phyloP scores from a whole-genome alignment of 1,139 yeast genomes.

The Eremothecium gossypii region DNA sequence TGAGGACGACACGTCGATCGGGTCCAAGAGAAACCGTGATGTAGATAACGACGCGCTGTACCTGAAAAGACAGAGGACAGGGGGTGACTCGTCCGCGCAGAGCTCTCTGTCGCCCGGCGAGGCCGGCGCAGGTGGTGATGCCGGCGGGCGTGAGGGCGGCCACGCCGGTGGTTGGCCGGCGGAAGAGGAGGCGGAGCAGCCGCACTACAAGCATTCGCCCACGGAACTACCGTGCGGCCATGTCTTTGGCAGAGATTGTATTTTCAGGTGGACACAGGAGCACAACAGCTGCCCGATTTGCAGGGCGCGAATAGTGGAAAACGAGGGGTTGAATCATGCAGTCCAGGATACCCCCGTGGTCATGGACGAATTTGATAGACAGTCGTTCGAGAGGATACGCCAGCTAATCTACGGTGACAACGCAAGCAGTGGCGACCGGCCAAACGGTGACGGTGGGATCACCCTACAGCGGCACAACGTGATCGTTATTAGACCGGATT shows the following conservation, averaged over 20 bases:
- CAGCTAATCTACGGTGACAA: constrained; percentile 8
- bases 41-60: constrained; percentile 19
- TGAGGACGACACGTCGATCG: constrained; percentile 20
- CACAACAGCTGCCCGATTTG: constrained; percentile 77
- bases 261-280: constrained; percentile 63
- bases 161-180: background rate
- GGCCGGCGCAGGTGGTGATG: background rate
- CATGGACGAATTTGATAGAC: constrained; percentile 5
- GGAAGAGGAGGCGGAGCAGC: constrained; percentile 11
- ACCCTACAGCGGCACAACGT: constrained; percentile 5
- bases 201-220: constrained; percentile 49
- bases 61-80: background rate
- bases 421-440: background rate
- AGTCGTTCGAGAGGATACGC: constrained; percentile 11
- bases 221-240: constrained; percentile 75
- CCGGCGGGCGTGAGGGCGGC: background rate
- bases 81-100: background rate
- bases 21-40: constrained; percentile 15
- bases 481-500: constrained; percentile 3
- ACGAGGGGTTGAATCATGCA: constrained; percentile 8
- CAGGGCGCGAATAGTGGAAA: constrained; percentile 40
- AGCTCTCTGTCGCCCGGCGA: background rate
- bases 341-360: constrained; percentile 3
- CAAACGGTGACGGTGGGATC: constrained; percentile 2
- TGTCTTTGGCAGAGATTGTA: constrained; percentile 64